Evolutionary conservation across 176 grass and related monocot species (phyloP).

Genomic region (Stipa capillata): DNA sequence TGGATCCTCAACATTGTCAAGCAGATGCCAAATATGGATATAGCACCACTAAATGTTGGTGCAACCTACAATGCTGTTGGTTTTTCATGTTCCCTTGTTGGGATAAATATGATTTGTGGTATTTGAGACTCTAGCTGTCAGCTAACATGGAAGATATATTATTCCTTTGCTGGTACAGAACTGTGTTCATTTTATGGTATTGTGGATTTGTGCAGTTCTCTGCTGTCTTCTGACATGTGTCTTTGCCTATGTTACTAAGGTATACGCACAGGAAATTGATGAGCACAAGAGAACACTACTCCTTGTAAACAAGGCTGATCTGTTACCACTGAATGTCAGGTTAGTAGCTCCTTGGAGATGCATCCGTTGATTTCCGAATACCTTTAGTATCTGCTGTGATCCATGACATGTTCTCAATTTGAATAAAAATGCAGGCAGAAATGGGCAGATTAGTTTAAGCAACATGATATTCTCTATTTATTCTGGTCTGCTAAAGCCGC

Average conservation of each 20-base stretch:
- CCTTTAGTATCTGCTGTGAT: neutral
- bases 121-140: neutral
- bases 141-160: neutral
- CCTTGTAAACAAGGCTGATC: constrained; percentile 85
- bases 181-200: neutral
- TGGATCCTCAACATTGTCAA: neutral
- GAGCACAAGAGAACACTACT: constrained; percentile 71
- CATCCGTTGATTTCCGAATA: neutral
- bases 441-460: constrained; percentile 71
- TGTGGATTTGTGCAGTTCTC: neutral
- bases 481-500: constrained; percentile 87
- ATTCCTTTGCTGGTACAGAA: neutral
- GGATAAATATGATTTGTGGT: neutral
- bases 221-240: neutral
- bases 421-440: constrained; percentile 38
- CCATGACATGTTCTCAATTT: constrained; percentile 2
- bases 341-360: neutral
- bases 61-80: neutral
- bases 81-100: neutral
- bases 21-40: neutral
- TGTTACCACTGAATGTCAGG: constrained; percentile 60
- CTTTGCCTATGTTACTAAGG: constrained; percentile 25
- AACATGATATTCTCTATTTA: constrained; percentile 49
- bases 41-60: neutral
- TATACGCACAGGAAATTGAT: constrained; percentile 61